Evolutionary conservation across 2,329 filamentous ascomycete species (phyloP).

Genomic region (Coniochaeta prunicola): DNA sequence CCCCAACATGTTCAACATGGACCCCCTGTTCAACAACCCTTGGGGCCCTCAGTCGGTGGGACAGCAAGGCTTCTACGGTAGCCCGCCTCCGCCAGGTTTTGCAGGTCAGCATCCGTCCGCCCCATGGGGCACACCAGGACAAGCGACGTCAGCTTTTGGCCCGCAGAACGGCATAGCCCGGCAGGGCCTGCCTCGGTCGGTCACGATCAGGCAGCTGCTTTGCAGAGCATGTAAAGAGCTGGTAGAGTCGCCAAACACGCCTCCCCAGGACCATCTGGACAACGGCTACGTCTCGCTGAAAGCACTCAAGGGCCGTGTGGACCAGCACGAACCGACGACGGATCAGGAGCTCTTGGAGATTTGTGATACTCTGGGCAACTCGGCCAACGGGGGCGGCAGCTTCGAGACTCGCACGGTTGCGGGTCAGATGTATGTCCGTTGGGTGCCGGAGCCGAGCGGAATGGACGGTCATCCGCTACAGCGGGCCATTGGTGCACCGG

Average conservation of each 20-base stretch:
- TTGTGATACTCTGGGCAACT: constrained; percentile 84
- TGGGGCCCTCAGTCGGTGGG: constrained; percentile 13
- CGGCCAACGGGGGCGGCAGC: constrained; percentile 80
- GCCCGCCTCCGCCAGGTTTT: constrained; percentile 40
- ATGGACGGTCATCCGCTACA: constrained; percentile 29
- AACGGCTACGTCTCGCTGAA: constrained; percentile 66
- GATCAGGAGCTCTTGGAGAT: constrained; percentile 70
- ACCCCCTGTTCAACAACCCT: constrained; percentile 13
- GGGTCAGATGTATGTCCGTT: constrained; percentile 40
- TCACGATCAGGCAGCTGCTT: constrained; percentile 65
- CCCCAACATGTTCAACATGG: constrained; percentile 12
- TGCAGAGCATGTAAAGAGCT: constrained; percentile 70
- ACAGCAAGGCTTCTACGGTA: constrained; percentile 16
- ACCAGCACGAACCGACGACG: constrained; percentile 32
- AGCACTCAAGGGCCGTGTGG: constrained; percentile 58
- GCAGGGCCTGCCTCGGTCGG: constrained; percentile 53
- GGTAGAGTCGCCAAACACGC: constrained; percentile 18
- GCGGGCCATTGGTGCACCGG: constrained; percentile 47
- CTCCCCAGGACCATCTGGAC: constrained; percentile 26
- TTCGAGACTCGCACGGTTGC: constrained; percentile 58
- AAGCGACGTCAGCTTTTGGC: constrained; percentile 12
- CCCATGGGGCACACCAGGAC: constrained; percentile 13
- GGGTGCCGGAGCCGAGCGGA: constrained; percentile 42
- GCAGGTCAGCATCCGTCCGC: constrained; percentile 5
- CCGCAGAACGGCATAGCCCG: constrained; percentile 28